These are phyloP conservation scores for Alternaria ethzedia DNA, from an alignment of 2,329 filamentous ascomycete species.

Conservation along the genomic window DNA sequence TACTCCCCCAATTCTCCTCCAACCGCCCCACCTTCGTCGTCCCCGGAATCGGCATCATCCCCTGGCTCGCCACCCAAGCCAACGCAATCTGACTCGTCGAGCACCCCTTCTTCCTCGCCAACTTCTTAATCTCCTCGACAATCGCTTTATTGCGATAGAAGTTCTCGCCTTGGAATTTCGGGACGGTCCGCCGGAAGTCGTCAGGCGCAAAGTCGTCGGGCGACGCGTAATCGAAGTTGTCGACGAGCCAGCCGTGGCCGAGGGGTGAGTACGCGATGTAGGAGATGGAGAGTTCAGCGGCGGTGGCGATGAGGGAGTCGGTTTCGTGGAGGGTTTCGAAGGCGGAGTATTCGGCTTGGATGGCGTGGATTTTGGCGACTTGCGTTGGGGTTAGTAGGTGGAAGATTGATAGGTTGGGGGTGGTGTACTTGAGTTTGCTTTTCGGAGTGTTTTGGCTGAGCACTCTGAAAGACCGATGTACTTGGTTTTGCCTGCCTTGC, in stretches of 20 bases:
- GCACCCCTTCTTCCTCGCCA: slow-evolving; percentile 54
- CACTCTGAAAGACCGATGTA: slow-evolving; percentile 56
- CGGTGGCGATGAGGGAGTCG: slow-evolving; percentile 40
- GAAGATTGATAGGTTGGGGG: not conserved
- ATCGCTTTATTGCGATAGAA: slow-evolving; percentile 40
- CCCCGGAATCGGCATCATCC: slow-evolving; percentile 63
- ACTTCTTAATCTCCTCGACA: slow-evolving; percentile 31
- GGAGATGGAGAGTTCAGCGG: slow-evolving; percentile 48
- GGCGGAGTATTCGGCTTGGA: slow-evolving; percentile 60
- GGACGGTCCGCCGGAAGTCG: slow-evolving; percentile 44
- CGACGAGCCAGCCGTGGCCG: slow-evolving; percentile 36
- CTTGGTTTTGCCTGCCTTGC: slow-evolving; percentile 55
- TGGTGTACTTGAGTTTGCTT: slow-evolving; percentile 48
- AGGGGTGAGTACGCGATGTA: slow-evolving; percentile 46
- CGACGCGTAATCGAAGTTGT: slow-evolving; percentile 24
- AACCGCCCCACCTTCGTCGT: slow-evolving; percentile 29
- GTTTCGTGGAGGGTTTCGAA: slow-evolving; percentile 55
- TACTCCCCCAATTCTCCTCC: slow-evolving; percentile 28
- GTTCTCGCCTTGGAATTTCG: slow-evolving; percentile 51
- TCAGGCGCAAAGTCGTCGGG: slow-evolving; percentile 54
- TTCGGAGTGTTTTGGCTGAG: slow-evolving; percentile 53
- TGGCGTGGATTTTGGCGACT: slow-evolving; percentile 54
- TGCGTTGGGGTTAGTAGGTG: not conserved
- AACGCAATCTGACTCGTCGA: slow-evolving; percentile 63
- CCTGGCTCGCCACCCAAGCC: slow-evolving; percentile 40